Percentiles rank a stretch among this genome's conserved stretches.
Evolutionary conservation across 345 rosid species (phyloP).

Genomic region (Boechera retrofracta): DNA sequence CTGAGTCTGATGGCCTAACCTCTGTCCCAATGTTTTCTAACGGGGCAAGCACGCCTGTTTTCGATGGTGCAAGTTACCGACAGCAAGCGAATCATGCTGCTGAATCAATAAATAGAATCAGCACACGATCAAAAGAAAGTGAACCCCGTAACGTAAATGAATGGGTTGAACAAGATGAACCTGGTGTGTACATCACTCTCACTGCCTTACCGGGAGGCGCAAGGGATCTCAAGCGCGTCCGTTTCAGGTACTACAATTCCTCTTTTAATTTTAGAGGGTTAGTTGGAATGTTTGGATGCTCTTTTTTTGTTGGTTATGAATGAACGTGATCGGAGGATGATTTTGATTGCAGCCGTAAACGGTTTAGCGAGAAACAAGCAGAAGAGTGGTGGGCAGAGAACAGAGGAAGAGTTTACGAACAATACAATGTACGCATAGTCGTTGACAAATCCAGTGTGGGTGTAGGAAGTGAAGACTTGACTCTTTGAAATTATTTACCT

Average conservation of each 20-base stretch:
- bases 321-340: neutral
- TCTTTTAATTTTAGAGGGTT: neutral
- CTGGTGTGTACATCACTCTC: slow-evolving; percentile 95
- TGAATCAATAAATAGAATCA: slow-evolving; percentile 64
- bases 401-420: slow-evolving; percentile 83
- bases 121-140: slow-evolving; percentile 64
- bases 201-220: slow-evolving; percentile 79
- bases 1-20: slow-evolving; percentile 53
- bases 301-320: neutral
- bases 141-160: slow-evolving; percentile 49
- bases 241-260: slow-evolving; percentile 79
- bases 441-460: slow-evolving; percentile 80
- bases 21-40: slow-evolving; percentile 51
- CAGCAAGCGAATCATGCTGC: slow-evolving; percentile 52
- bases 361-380: slow-evolving; percentile 94
- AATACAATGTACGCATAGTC: slow-evolving; percentile 79
- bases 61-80: slow-evolving; percentile 45
- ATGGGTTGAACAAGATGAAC: slow-evolving; percentile 99
- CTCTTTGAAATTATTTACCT: slow-evolving; percentile 47
- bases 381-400: slow-evolving; percentile 99
- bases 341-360: slow-evolving; percentile 74
- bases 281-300: neutral
- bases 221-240: slow-evolving; percentile 94
- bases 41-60: slow-evolving; percentile 57
- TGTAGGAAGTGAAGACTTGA: slow-evolving; percentile 76